Evolutionary conservation across 2,329 filamentous ascomycete species (phyloP).

Genomic region (Bipolaris zeicola): DNA sequence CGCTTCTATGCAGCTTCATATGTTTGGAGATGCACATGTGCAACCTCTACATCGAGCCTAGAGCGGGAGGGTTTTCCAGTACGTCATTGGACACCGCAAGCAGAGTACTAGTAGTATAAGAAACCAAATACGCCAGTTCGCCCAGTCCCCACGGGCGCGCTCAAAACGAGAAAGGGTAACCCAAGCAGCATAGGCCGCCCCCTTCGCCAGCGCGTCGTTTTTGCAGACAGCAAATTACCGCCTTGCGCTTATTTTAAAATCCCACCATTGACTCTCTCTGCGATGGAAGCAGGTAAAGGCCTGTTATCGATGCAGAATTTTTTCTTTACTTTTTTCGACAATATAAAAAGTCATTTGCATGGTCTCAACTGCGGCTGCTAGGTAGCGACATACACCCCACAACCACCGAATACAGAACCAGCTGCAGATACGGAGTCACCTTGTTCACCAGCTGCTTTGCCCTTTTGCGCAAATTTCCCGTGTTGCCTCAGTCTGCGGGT

Average conservation of each 20-base stretch:
- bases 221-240: not conserved
- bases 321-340: not conserved
- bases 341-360: slow-evolving; percentile 24
- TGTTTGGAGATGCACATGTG: slow-evolving; percentile 20
- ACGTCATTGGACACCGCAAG: slow-evolving; percentile 7
- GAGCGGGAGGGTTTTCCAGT: not conserved
- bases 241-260: slow-evolving; percentile 14
- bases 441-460: slow-evolving; percentile 13
- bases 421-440: slow-evolving; percentile 8
- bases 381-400: slow-evolving; percentile 2
- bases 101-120: not conserved
- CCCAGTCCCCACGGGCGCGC: not conserved
- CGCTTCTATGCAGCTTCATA: slow-evolving; percentile 11
- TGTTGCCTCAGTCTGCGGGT: not conserved
- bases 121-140: slow-evolving; percentile 11
- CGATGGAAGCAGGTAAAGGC: not conserved
- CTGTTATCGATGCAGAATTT: slow-evolving; percentile 4
- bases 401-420: slow-evolving; percentile 10
- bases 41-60: slow-evolving; percentile 19
- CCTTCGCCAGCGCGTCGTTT: not conserved
- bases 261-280: slow-evolving; percentile 6
- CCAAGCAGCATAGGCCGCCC: not conserved
- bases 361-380: not conserved
- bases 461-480: not conserved
- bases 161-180: not conserved